Evolutionary conservation across 176 grass and related monocot species (phyloP).

Genomic region (Chloris gayana): DNA sequence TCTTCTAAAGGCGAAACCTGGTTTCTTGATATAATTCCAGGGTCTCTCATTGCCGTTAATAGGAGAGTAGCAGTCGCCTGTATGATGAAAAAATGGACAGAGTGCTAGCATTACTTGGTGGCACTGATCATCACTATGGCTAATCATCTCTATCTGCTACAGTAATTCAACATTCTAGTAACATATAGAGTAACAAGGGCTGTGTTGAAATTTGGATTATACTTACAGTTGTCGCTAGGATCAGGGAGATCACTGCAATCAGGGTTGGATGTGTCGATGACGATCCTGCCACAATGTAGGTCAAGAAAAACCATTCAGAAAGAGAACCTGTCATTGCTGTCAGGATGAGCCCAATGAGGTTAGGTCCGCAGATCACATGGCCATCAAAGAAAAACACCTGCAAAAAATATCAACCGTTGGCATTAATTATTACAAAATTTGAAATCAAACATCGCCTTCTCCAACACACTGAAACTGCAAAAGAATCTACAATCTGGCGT

Average conservation of each 20-base stretch:
- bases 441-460: background rate
- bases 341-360: conserved; percentile 61
- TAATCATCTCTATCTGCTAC: background rate
- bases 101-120: background rate
- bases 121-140: no score
- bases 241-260: conserved; percentile 28
- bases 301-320: conserved; percentile 52
- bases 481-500: no score
- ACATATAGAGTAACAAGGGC: background rate
- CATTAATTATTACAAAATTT: background rate
- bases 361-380: conserved; percentile 61
- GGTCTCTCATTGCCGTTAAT: conserved; percentile 55
- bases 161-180: background rate
- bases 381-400: conserved; percentile 84
- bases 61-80: conserved; percentile 55
- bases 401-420: background rate
- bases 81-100: background rate
- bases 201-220: background rate
- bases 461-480: background rate
- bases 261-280: background rate
- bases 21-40: conserved; percentile 65
- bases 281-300: conserved; percentile 18
- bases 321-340: conserved; percentile 49
- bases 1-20: background rate
- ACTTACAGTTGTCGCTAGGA: conserved; percentile 51